These are phyloP conservation scores for Spathaspora girioi DNA, from an alignment of 805 yeast genomes.

Conservation along the genomic window DNA sequence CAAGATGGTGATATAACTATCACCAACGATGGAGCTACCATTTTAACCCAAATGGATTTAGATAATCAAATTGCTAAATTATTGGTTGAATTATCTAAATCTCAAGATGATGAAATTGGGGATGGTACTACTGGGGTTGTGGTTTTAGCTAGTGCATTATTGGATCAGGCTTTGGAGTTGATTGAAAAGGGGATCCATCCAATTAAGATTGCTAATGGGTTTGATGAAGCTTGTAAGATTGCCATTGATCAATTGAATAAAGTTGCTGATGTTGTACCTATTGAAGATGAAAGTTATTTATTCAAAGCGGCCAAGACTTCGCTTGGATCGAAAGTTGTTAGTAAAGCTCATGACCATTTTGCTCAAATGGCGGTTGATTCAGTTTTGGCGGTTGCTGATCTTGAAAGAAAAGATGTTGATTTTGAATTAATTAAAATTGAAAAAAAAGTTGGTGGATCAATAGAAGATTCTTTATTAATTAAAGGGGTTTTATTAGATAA, in stretches of 20 bases:
- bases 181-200: constrained; percentile 98
- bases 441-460: constrained; percentile 92
- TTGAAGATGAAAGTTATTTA: constrained; percentile 53
- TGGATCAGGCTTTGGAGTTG: constrained; percentile 91
- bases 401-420: constrained; percentile 91
- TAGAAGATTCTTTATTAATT: constrained; percentile 80
- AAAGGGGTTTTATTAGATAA: constrained; percentile 93
- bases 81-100: constrained; percentile 85
- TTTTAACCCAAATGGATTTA: constrained; percentile 90
- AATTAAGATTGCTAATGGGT: constrained; percentile 93
- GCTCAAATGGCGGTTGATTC: constrained; percentile 98
- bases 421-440: constrained; percentile 94
- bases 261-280: constrained; percentile 64
- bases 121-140: constrained; percentile 99
- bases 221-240: constrained; percentile 92
- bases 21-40: constrained; percentile 98
- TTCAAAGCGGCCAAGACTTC: constrained; percentile 93
- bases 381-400: constrained; percentile 86
- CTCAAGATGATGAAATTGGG: constrained; percentile 98
- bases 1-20: constrained; percentile 98
- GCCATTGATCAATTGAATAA: constrained; percentile 75
- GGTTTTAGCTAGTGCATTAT: constrained; percentile 88
- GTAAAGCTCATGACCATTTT: constrained; percentile 88
- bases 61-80: constrained; percentile 95
- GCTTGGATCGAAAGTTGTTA: constrained; percentile 91